Evolutionary conservation across 805 yeast genomes (phyloP).

Genomic region (Phaffomyces opuntiae): DNA sequence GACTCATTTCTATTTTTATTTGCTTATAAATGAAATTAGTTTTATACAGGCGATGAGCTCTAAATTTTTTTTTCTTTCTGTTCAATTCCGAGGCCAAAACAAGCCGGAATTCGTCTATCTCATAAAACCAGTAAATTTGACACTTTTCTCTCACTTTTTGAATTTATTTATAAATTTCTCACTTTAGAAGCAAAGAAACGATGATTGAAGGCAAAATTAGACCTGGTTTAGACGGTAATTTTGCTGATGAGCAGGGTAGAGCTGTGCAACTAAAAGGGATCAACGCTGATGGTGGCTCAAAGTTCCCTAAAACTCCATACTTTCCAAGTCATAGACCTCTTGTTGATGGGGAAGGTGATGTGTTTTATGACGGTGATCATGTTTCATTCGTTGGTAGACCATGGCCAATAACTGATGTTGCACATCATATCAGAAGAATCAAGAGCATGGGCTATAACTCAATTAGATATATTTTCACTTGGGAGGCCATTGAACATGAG

Average conservation of each 20-base stretch:
- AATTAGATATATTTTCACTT: constrained; percentile 68
- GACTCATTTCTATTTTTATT: neutral
- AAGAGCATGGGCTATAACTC: constrained; percentile 79
- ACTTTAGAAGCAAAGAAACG: too few species aligned
- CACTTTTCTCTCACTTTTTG: neutral
- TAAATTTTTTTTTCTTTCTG: neutral
- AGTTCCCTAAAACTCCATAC: constrained; percentile 58
- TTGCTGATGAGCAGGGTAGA: constrained; percentile 51
- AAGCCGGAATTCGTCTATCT: neutral
- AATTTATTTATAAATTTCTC: neutral
- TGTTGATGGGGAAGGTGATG: constrained; percentile 24
- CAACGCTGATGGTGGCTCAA: constrained; percentile 69
- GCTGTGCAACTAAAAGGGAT: constrained; percentile 68
- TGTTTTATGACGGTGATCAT: constrained; percentile 62
- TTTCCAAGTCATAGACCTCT: constrained; percentile 30
- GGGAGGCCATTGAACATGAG: constrained; percentile 89
- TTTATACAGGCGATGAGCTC: constrained; percentile 3
- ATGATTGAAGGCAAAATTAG: constrained; percentile 17
- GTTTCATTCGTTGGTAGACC: constrained; percentile 85
- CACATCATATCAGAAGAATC: constrained; percentile 58
- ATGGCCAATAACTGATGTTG: constrained; percentile 68
- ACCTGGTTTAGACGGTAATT: constrained; percentile 45
- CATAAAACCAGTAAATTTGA: too few species aligned
- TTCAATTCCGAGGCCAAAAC: too few species aligned
- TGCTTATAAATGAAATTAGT: neutral